Evolutionary conservation across 1,139 yeast genomes (phyloP), one percentile per base, ranked within the genome.

Genomic region (Geotrichum australiense): DNA sequence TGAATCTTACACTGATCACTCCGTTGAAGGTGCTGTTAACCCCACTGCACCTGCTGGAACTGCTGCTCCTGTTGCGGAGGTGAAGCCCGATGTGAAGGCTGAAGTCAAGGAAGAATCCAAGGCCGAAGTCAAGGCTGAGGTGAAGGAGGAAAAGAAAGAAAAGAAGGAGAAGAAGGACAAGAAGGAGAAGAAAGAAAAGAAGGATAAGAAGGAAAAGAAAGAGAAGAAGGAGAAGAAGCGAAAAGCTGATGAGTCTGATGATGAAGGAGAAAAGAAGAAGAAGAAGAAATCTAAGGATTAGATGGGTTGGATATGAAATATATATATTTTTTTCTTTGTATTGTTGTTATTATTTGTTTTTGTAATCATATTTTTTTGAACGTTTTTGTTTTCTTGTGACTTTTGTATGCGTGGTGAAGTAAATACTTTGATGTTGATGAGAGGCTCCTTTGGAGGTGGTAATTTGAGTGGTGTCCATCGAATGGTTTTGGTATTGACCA

Each of bases 1-100:
- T 71, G 70, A 72, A 57, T 79, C 77, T 42, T 93, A 91, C 65
- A 84, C 80, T 55, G 87, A 86, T 61, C 83, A 80, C 56, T 87
- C 81, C 55, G 78, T 74, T 53, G 77, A 72, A 51, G 77, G 55
- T 25, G 51, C 39, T 20, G 45, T 25, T 12, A 73, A 73, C 33
- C 62, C 73, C 39, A 73, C 75, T 39, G 74, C 65, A 50, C 67
- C 59, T 49, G 75, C 74, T 36, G 76, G 78, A 44, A 52, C 50
- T 26, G 51, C 53, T 35, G 63, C 41, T 16, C 29, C 27, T 43
- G 62, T 62, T 15, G 62, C 58, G 41, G 58, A 58, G 37, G 62
- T 60, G 43, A 63, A 41, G 22, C 37, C 42, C 37, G 34, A 39
- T 35, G 38, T 41, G 31, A 37, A 45, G 42, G n/a, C 14, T 8